Conservation (phyloP, 1,139 yeast genomes). For the Kodamaea sp. region DNA sequence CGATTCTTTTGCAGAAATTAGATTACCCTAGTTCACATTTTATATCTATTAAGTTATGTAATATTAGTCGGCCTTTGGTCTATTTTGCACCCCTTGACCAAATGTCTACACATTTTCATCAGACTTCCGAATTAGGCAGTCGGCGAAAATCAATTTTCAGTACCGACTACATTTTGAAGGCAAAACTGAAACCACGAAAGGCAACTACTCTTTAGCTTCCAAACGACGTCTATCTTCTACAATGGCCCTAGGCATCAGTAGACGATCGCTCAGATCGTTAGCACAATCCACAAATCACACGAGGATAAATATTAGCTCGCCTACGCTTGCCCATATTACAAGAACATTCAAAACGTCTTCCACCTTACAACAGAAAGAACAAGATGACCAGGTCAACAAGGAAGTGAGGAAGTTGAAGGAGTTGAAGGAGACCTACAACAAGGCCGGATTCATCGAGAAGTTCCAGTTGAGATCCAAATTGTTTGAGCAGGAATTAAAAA, state of each 20-base stretch:
- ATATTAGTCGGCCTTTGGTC: too few relatives aligned
- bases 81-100: too few relatives aligned
- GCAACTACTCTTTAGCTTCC: neutral
- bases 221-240: neutral
- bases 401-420: slow-evolving; percentile 23
- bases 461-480: slow-evolving; percentile 26
- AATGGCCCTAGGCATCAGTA: slow-evolving; percentile 8
- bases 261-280: slow-evolving; percentile 10
- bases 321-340: neutral
- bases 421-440: slow-evolving; percentile 24
- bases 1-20: too few relatives aligned
- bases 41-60: too few relatives aligned
- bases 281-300: neutral
- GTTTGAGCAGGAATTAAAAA: slow-evolving; percentile 27
- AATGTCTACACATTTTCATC: too few relatives aligned
- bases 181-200: slow-evolving; percentile 12
- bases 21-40: too few relatives aligned
- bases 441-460: slow-evolving; percentile 30
- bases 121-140: slow-evolving; percentile 16
- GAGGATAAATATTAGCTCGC: neutral
- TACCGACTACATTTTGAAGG: slow-evolving; percentile 18
- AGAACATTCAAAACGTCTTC: slow-evolving; percentile 1
- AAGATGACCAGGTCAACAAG: slow-evolving; percentile 17
- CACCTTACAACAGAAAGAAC: slow-evolving; percentile 3
- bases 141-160: slow-evolving; percentile 8